Evolutionary conservation across 2,329 filamentous ascomycete genomes (phyloP).

Genomic region (Metarhizium anisopliae): DNA sequence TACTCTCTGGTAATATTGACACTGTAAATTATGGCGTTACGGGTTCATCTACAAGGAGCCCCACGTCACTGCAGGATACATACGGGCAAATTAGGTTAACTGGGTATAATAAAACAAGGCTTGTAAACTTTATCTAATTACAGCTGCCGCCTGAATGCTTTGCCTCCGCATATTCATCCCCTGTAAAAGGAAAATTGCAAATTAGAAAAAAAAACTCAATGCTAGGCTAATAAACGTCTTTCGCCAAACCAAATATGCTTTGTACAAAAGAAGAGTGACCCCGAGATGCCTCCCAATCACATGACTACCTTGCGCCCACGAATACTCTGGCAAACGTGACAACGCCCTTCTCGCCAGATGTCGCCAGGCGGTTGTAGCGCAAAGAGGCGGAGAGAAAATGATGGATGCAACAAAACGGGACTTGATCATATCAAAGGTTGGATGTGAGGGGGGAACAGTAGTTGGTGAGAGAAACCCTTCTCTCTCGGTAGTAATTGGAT

Average conservation of each 20-base stretch:
- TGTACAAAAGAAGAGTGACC: constrained; percentile 20
- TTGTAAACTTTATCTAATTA: constrained; percentile 24
- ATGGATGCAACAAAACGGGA: not conserved
- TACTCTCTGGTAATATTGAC: not conserved
- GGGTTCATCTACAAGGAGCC: not conserved
- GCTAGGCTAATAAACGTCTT: constrained; percentile 13
- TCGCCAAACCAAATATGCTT: constrained; percentile 26
- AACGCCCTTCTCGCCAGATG: not conserved
- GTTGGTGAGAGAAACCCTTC: not conserved
- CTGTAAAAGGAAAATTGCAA: constrained; percentile 5
- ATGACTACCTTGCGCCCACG: not conserved
- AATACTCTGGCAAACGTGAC: not conserved
- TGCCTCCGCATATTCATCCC: constrained; percentile 8
- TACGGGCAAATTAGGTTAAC: constrained; percentile 4
- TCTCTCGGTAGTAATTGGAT: not conserved
- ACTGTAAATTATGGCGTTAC: not conserved
- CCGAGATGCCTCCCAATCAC: not conserved
- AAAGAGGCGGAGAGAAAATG: not conserved
- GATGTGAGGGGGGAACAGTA: not conserved
- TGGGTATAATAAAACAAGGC: constrained; percentile 15
- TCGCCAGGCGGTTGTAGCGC: not conserved
- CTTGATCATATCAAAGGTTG: not conserved
- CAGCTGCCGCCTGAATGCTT: constrained; percentile 15
- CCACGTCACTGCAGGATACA: not conserved
- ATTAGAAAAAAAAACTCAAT: constrained; percentile 10